Conservation (phyloP, 768 basidiomycete species). For the Daedalea quercina region DNA sequence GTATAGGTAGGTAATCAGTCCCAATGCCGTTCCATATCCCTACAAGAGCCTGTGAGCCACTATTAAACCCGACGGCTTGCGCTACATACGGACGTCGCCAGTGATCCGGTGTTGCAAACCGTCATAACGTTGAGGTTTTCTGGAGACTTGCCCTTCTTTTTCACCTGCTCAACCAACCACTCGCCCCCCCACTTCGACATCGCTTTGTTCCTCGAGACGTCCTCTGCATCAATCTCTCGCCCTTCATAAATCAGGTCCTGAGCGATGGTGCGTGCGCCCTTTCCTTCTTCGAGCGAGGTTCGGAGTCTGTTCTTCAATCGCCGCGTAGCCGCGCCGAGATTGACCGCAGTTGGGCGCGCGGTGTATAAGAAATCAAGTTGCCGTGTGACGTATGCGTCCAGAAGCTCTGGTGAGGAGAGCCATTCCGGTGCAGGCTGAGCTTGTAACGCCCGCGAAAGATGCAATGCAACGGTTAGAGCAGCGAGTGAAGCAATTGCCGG, state of each 20-base stretch:
- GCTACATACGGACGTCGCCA: conserved; percentile 79
- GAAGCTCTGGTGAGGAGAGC: conserved; percentile 42
- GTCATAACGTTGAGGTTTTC: conserved; percentile 75
- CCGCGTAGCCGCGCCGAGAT: conserved; percentile 80
- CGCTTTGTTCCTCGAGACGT: conserved; percentile 76
- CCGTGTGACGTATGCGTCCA: conserved; percentile 49
- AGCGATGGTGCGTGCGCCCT: conserved; percentile 37
- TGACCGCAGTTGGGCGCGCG: conserved; percentile 94
- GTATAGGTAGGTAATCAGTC: conserved; percentile 86
- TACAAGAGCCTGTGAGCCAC: conserved; percentile 23
- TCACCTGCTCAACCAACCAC: conserved; percentile 62
- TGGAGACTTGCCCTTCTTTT: conserved; percentile 31
- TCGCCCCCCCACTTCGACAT: conserved; percentile 86
- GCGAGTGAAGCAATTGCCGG: conserved; percentile 94
- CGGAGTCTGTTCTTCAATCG: conserved; percentile 53
- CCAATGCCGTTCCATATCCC: conserved; percentile 95
- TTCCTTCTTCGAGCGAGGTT: conserved; percentile 29
- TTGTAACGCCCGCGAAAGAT: conserved; percentile 49
- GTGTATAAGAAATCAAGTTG: conserved; percentile 71
- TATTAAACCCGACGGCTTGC: conserved; percentile 1
- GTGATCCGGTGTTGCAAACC: conserved; percentile 95
- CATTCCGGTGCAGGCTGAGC: conserved; percentile 44
- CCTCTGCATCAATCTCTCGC: conserved; percentile 73
- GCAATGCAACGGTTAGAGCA: conserved; percentile 65
- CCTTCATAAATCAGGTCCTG: conserved; percentile 65